A percentile compares a stretch with the other conserved stretches of the same genome.
Evolutionary conservation across 257 asterid species (phyloP).

Genomic region (Thymus quinquecostatus): DNA sequence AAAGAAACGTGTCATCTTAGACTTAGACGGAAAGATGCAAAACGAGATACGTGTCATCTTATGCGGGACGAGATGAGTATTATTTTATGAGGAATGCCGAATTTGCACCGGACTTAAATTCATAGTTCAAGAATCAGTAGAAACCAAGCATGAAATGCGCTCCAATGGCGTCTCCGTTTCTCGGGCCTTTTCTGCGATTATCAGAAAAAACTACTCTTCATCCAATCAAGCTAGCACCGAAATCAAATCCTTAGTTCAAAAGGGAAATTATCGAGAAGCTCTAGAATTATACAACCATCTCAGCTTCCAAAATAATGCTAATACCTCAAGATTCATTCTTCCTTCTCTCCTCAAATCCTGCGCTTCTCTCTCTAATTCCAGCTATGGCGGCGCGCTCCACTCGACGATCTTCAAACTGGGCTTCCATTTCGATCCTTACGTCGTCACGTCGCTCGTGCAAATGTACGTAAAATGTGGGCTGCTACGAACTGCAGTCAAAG

Average conservation of each 20-base stretch:
- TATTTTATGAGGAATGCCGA: too few species aligned
- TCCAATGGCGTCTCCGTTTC: constrained; percentile 28
- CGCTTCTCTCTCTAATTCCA: constrained; percentile 46
- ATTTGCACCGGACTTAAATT: neutral
- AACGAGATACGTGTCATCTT: too few species aligned
- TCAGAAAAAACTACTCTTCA: constrained; percentile 31
- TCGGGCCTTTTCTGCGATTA: constrained; percentile 38
- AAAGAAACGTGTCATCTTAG: too few species aligned
- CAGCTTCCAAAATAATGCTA: constrained; percentile 31
- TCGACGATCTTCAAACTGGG: constrained; percentile 60
- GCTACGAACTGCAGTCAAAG: constrained; percentile 49
- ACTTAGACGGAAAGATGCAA: too few species aligned
- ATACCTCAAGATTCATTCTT: constrained; percentile 61
- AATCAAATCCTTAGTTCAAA: constrained; percentile 53
- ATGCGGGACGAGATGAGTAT: too few species aligned
- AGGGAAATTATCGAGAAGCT: constrained; percentile 56
- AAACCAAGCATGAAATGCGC: constrained; percentile 44
- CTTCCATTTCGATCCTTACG: constrained; percentile 62
- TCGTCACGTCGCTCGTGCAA: constrained; percentile 66
- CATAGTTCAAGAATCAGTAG: neutral
- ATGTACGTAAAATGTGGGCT: constrained; percentile 69
- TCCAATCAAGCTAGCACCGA: constrained; percentile 36
- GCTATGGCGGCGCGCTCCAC: constrained; percentile 62
- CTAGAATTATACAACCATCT: constrained; percentile 48
- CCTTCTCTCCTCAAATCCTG: constrained; percentile 90